Evolutionary conservation across 2,329 filamentous ascomycete species (phyloP), one percentile per base, ranked within the genome.

Genomic region (Nemania abortiva): DNA sequence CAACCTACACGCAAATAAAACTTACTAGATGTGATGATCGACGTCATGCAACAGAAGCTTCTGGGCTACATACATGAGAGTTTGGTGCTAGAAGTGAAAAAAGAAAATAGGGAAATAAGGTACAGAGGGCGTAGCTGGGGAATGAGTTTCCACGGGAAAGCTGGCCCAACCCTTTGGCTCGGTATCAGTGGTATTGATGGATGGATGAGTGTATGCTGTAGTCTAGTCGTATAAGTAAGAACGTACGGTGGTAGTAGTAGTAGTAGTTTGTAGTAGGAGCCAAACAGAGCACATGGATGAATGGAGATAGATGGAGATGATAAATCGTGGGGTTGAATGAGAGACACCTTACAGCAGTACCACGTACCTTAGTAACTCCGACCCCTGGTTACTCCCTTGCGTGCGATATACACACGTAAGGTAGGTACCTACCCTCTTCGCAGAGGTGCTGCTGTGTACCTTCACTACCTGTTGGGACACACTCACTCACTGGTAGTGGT

Each of bases 311-410:
- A 57, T 39, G 10, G 15, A 56, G 70, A 70, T 68, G 65, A 72
- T 72, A 68, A 72, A 70, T 68, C 70, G 70, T 72, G 70, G 70
- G 70, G 70, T 72, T 68, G 13, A 53, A 22, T 31, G 58, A 50
- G 37, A 63, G 66, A 31, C 54, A 39, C 52, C 15, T 18, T n/a
- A 34, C n/a, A n/a, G n/a, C n/a, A 2, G 24, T 29, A 34, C 27
- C 13, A 52, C 9, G 49, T 37, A 34, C 18, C 29, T n/a, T 55
- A 22, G 49, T 18, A 18, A 29, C 24, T 27, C 24, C 24, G 24
- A 27, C 24, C 24, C 24, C 24, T 27, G 5, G 24, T 27, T 27
- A 27, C 24, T 27, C 24, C 24, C 24, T 27, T 27, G 24, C 24
- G 24, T 27, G 24, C 24, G 24, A 27, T 27, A 27, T 27, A 27